These are phyloP conservation scores for Mycena sp. DNA, from an alignment of 1,284 basidiomycete species.

Conservation along the genomic window DNA sequence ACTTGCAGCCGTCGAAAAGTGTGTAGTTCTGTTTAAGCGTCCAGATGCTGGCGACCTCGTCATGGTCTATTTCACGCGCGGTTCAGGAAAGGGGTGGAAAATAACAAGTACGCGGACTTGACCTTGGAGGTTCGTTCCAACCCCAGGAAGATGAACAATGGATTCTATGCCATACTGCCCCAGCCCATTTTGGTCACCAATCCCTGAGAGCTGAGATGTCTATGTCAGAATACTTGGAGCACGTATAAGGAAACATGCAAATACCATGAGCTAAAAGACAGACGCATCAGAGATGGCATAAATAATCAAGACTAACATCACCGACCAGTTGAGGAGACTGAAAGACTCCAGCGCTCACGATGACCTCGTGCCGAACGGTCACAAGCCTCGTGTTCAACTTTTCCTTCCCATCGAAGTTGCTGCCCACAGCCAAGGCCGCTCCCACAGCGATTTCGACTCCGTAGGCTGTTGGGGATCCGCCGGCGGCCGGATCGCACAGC, in stretches of 20 bases:
- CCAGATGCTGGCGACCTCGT: constrained; percentile 8
- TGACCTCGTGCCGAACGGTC: constrained; percentile 32
- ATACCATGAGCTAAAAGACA: constrained; percentile 1
- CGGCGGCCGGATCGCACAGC: constrained; percentile 25
- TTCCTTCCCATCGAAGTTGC: constrained; percentile 36
- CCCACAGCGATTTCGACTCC: constrained; percentile 36
- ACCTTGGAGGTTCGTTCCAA: constrained; percentile 23
- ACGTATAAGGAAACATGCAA: too few relatives aligned
- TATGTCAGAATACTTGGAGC: neutral
- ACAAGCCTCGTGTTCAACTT: constrained; percentile 28
- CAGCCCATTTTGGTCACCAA: neutral
- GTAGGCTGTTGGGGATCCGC: constrained; percentile 28
- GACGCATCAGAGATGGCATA: constrained; percentile 1
- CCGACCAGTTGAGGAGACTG: constrained; percentile 32
- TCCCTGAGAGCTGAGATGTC: constrained; percentile 9
- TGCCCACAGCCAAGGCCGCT: constrained; percentile 34
- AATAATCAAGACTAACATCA: neutral
- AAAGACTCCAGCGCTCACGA: constrained; percentile 33
- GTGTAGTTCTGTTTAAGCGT: constrained; percentile 9
- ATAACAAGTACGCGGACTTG: neutral
- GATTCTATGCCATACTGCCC: neutral
- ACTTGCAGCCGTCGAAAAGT: constrained; percentile 5
- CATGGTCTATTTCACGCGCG: neutral
- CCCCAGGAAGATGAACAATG: constrained; percentile 3
- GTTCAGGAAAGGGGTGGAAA: too few relatives aligned